Base-by-base conservation (phyloP, 352 stramenopile genomes). In the Phytophthora palmivora region DNA sequence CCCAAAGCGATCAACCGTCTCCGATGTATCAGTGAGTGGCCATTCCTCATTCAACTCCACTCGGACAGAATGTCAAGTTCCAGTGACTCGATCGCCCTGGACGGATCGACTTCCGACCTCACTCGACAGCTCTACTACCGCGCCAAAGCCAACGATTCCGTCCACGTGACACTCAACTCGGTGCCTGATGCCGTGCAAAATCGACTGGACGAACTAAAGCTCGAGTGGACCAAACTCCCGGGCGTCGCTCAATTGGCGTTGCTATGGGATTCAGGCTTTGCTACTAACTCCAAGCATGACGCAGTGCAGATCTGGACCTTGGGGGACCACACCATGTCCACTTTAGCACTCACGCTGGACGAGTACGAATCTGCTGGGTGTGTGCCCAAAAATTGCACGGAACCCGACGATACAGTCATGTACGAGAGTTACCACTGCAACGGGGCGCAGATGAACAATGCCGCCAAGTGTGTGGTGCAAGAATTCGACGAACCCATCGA, bases 211-310 rank as follows among this genome's bases (percentile, higher is more conserved):
- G n/a, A 10, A 3, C 4, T 71, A 1, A 7, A 41, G 4, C 19
- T 66, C 39, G 53, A 55, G 43, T 78, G 58, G 51, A 46, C 11
- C 26, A 38, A 66, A 2, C 49, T 78, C 14, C 65, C 65, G 5
- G 63, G 58, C 0, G 12, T 76, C 9, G 55, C 67, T 3, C 72
- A 80, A 38, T 57, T 61, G 1, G 72, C 68, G 1, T 14, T 80
- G 33, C 58, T 80, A 6, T 81, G 72, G 72, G 72, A 81, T 48
- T 74, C 60, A 2, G 72, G 67, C 12, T 75, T 70, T 16, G 67
- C 51, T 4, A 28, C 58, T 26, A 68, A 51, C 9, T 36, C 51
- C 0, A 21, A 49, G 1, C 43, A 44, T 4, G 43, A 58, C 14
- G 45, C 50, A 4, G 41, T 68, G 4, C 51, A 61, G 42, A 50